Percentiles rank a stretch among this genome's conserved stretches.
phyloP scores from a whole-genome alignment of 1,139 yeast species.

The Saccharomyces uvarum region DNA sequence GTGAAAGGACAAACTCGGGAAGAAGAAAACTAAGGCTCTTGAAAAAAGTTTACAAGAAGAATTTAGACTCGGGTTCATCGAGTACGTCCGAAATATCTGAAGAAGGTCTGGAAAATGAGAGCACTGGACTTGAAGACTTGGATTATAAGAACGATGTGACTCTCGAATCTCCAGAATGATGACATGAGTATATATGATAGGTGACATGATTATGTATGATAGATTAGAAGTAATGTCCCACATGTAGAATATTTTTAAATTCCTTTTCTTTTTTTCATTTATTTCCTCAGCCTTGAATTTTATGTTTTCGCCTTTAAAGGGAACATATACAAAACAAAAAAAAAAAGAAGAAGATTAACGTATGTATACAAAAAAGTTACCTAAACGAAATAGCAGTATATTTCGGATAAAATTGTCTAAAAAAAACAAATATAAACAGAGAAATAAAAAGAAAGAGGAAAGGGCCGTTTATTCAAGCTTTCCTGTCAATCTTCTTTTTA shows the following conservation, averaged over 20 bases:
- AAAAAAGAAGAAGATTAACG: background rate
- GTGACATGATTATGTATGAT: background rate
- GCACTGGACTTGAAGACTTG: background rate
- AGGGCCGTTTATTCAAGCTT: background rate
- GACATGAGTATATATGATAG: background rate
- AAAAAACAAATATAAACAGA: background rate
- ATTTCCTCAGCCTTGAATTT: background rate
- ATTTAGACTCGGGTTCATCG: background rate
- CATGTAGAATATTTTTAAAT: background rate
- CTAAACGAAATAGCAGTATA: background rate
- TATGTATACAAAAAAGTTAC: background rate
- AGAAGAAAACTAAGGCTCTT: slow-evolving; percentile 26
- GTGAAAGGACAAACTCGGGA: slow-evolving; percentile 13
- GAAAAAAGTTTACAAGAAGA: slow-evolving; percentile 15
- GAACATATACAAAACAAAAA: background rate
- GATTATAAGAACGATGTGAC: background rate
- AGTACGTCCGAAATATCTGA: background rate
- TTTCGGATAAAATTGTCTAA: background rate
- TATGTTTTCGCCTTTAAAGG: background rate
- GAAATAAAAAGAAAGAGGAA: too few species aligned
- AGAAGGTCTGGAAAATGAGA: background rate
- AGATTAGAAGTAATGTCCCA: background rate
- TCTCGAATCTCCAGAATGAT: background rate
- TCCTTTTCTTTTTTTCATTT: background rate
- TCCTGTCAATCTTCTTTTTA: slow-evolving; percentile 31